A percentile compares a stretch with the other conserved stretches of the same genome.
Evolutionary conservation across 75 land plant species (phyloP).

Genomic region (Chamaecyparis obtusa): DNA sequence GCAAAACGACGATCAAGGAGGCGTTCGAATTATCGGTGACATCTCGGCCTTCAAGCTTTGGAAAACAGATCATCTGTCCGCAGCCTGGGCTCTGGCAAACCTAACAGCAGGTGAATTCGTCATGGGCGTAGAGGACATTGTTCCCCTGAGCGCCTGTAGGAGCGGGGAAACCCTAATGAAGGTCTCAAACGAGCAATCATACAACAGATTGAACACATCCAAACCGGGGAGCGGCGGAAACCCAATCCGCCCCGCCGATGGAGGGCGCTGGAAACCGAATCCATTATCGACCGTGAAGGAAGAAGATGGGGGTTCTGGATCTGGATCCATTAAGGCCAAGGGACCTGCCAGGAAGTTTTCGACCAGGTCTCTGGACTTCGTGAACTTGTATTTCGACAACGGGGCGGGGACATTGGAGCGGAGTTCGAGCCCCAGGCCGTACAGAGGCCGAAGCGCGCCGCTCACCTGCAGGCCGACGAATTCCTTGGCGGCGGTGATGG

Average conservation of each 20-base stretch:
- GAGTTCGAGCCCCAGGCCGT: slow-evolving; percentile 28
- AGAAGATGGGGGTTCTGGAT: neutral
- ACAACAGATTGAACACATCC: neutral
- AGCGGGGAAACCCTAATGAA: slow-evolving; percentile 3
- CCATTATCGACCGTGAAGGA: slow-evolving; percentile 5
- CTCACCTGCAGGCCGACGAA: slow-evolving; percentile 66
- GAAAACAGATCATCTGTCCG: slow-evolving; percentile 62
- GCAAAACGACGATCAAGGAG: slow-evolving; percentile 16
- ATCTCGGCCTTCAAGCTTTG: slow-evolving; percentile 74
- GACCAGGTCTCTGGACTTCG: neutral
- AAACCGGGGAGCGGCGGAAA: neutral
- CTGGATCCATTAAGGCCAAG: neutral
- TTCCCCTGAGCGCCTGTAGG: slow-evolving; percentile 3
- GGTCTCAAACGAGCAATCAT: slow-evolving; percentile 7
- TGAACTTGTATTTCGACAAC: slow-evolving; percentile 5
- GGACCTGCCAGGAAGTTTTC: neutral
- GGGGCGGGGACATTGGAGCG: neutral
- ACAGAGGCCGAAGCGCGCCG: slow-evolving; percentile 61
- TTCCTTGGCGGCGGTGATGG: slow-evolving; percentile 91
- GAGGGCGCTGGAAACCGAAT: slow-evolving; percentile 38
- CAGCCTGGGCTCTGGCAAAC: slow-evolving; percentile 74
- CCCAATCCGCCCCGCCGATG: neutral
- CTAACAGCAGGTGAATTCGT: slow-evolving; percentile 78
- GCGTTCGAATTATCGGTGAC: slow-evolving; percentile 63
- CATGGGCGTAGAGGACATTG: slow-evolving; percentile 56